Evolutionary conservation across 2,329 filamentous ascomycete species (phyloP).

Genomic region (Aschersonia sp.): DNA sequence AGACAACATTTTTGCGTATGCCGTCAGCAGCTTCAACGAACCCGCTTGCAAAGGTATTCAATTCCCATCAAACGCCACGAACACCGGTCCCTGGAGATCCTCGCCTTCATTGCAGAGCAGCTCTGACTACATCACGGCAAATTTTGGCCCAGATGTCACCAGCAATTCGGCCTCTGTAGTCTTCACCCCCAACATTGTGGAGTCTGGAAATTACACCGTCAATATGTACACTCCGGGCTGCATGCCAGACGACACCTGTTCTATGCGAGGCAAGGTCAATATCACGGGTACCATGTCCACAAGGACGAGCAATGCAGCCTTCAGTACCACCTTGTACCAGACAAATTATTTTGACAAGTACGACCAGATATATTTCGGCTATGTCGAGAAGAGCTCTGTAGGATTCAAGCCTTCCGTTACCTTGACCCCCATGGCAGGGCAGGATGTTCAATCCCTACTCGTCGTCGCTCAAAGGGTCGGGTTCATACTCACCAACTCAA

Average conservation of each 20-base stretch:
- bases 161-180: slow-evolving; percentile 52
- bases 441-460: slow-evolving; percentile 46
- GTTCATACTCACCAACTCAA: slow-evolving; percentile 60
- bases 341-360: slow-evolving; percentile 97
- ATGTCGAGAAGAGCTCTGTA: slow-evolving; percentile 58
- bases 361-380: slow-evolving; percentile 77
- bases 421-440: slow-evolving; percentile 51
- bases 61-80: slow-evolving; percentile 47
- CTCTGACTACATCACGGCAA: slow-evolving; percentile 62
- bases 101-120: slow-evolving; percentile 53
- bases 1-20: slow-evolving; percentile 73
- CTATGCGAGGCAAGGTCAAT: slow-evolving; percentile 63
- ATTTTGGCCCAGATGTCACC: slow-evolving; percentile 39
- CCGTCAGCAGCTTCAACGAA: slow-evolving; percentile 78
- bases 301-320: slow-evolving; percentile 27
- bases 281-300: slow-evolving; percentile 58
- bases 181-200: slow-evolving; percentile 70
- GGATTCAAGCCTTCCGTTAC: slow-evolving; percentile 72
- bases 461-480: slow-evolving; percentile 83
- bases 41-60: slow-evolving; percentile 57
- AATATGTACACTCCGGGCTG: slow-evolving; percentile 91
- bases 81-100: slow-evolving; percentile 60
- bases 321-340: slow-evolving; percentile 58
- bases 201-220: slow-evolving; percentile 84
- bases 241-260: slow-evolving; percentile 61